Evolutionary conservation across 2,329 filamentous ascomycete genomes (phyloP), one percentile per base, ranked within the genome.

Genomic region (Sclerotinia minor): DNA sequence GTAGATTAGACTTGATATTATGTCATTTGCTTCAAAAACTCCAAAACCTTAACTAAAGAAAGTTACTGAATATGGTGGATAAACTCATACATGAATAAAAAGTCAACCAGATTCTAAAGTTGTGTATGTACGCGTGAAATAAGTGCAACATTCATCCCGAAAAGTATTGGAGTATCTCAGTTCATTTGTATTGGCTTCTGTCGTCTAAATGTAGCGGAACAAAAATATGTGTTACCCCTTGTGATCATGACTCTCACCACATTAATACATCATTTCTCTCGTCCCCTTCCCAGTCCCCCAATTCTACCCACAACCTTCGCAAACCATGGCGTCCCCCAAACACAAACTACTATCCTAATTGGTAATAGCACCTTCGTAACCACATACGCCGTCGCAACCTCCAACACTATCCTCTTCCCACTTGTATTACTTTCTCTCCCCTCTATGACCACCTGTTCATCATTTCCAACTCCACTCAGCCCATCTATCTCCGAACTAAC

Each of bases 321-420:
- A 82, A 98, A 96, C 90, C 92, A 96, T 5, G 95, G 95, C 58
- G 95, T 97, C 19, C 86, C 90, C 92, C 91, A 96, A 5, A 96
- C 84, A 79, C 94, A 97, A 8, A 87, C 79, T 35, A 89, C 81
- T 70, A 99, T 85, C 72, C 95, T 85, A 17, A 91, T 75, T 0
- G 95, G 92, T 71, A 99, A 78, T 68, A 98, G 76, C 21, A 87
- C 88, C 80, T 99, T 99, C 0, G 92, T 96, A 71, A 97, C 85
- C 0, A 92, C 91, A 81, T 95, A 99, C 6, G 95, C 94, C 26
- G 95, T 90, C 32, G 92, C 95, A 71, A 98, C 86, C 78, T 89
- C 87, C 0, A 88, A 38, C 24, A 76, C 45, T 58, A 88, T 80
- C 70, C 81, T 83, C 74, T 75, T 75, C 11, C 76, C 77, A 47